Base-by-base conservation (phyloP, 2,329 filamentous ascomycete species). In the Fusarium sp. region DNA sequence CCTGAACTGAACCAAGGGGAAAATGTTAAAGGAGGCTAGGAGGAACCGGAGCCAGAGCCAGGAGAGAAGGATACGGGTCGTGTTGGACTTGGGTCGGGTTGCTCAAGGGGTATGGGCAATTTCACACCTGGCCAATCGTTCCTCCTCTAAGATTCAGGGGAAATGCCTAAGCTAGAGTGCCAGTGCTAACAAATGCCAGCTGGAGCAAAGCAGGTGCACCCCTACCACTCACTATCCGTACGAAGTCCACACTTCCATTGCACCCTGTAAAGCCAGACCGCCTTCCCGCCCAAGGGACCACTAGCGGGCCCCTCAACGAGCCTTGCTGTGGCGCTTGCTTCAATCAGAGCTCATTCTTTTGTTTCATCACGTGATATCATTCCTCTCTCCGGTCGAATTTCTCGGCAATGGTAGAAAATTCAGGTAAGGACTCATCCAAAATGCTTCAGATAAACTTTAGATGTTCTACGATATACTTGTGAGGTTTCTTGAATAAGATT, bases 41-140 rank as follows among this genome's bases (percentile, higher is more conserved):
- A 73, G 67, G 67, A 73, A 63, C 66, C 45, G 70, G 63, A 73
- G 70, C 66, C 45, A 72, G 63, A 73, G 70, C 66, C 45, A 73
- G 75, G 74, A 76, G 73, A 75, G 73, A 77, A 74, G 71, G 76
- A 74, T 78, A 73, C 71, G 72, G 63, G 66, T 73, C 66, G 41
- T 64, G 72, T 73, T 74, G 58, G 68, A 74, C 41, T 66, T 74
- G 63, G 63, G 71, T 66, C 74, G 63, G 63, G 71, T 61, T 73
- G 70, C 66, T 74, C 74, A 77, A 73, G 72, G 75, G 75, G 75
- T 67, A 73, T 72, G 71, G 77, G 72, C 77, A 79, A 79, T 79
- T 79, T 79, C 78, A 62, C 68, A 78, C 76, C 63, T 77, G 70
- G 78, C 78, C 78, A 78, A 78, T 79, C 76, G 78, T 66, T 76